Conservation (phyloP, 2,329 filamentous ascomycete species). For the Curvularia eragrostidis region DNA sequence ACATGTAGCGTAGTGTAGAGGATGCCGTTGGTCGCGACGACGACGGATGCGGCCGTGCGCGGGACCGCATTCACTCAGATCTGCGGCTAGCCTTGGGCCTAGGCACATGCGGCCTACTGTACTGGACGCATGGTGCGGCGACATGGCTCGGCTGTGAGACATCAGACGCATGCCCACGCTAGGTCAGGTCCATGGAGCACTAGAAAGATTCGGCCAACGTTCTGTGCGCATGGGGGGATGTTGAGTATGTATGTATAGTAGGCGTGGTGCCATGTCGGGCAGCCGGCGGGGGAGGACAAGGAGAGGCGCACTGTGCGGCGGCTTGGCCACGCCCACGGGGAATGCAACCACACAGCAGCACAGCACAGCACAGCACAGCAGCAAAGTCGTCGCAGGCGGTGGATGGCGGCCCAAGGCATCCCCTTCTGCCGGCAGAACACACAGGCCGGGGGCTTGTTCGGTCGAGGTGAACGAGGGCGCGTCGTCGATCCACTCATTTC, state of each 20-base stretch:
- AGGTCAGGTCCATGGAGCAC: constrained; percentile 11
- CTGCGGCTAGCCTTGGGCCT: constrained; percentile 17
- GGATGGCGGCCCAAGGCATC: constrained; percentile 19
- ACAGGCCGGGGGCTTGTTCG: not conserved
- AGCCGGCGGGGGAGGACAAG: not conserved
- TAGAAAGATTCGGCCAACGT: constrained; percentile 9
- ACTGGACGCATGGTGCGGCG: constrained; percentile 16
- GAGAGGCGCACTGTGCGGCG: not conserved
- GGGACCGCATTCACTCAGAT: constrained; percentile 17
- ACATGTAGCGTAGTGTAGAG: too few relatives aligned
- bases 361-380: too few relatives aligned
- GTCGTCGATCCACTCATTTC: constrained; percentile 17
- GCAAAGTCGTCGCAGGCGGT: not conserved
- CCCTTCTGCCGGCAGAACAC: constrained; percentile 17
- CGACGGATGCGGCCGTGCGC: constrained; percentile 14
- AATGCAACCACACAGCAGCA: not conserved
- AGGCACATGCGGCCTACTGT: constrained; percentile 16
- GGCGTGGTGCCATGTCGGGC: not conserved
- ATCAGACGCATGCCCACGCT: constrained; percentile 9
- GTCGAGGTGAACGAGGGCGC: not conserved
- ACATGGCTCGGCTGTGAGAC: constrained; percentile 15
- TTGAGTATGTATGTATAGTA: not conserved
- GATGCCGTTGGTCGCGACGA: constrained; percentile 2
- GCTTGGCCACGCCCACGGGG: too few relatives aligned
- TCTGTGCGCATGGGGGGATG: not conserved